Conservation (phyloP, 495 filamentous ascomycete genomes). For the Aspergillus affinis region DNA sequence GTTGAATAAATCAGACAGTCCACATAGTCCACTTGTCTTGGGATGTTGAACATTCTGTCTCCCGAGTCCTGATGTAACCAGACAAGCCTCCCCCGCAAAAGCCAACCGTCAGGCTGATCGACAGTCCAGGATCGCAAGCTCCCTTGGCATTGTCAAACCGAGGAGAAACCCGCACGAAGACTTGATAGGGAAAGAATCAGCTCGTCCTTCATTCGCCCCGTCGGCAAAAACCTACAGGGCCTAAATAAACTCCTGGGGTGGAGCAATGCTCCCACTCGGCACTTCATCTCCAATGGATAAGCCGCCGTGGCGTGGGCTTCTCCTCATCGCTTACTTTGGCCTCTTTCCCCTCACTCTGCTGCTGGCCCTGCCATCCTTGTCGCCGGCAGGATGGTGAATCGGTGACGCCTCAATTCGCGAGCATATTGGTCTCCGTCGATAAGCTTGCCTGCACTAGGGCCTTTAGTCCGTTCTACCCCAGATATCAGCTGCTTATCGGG, state of each 20-base stretch:
- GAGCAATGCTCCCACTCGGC: too few relatives aligned
- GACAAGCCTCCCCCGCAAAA: not conserved
- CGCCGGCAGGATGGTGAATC: too few relatives aligned
- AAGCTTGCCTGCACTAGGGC: slow-evolving; percentile 7
- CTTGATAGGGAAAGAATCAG: too few relatives aligned
- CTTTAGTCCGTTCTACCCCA: slow-evolving; percentile 4
- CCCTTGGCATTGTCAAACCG: slow-evolving; percentile 4
- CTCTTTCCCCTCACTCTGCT: too few relatives aligned
- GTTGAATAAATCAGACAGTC: too few relatives aligned
- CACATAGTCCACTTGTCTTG: too few relatives aligned
- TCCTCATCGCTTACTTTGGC: not conserved
- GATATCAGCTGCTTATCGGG: slow-evolving; percentile 13
- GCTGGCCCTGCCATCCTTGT: too few relatives aligned
- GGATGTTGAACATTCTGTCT: not conserved
- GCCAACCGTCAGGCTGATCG: not conserved
- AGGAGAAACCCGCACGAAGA: too few relatives aligned
- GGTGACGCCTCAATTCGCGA: not conserved
- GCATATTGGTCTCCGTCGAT: slow-evolving; percentile 2
- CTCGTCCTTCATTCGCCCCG: not conserved
- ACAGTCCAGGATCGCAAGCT: not conserved
- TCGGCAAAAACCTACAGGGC: slow-evolving; percentile 10
- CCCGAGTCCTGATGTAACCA: not conserved
- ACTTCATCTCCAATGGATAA: slow-evolving; percentile 11
- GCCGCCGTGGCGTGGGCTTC: not conserved
- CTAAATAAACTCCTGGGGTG: not conserved